Conservation (phyloP, 257 asterid species). For the Euphrasia confusa region DNA sequence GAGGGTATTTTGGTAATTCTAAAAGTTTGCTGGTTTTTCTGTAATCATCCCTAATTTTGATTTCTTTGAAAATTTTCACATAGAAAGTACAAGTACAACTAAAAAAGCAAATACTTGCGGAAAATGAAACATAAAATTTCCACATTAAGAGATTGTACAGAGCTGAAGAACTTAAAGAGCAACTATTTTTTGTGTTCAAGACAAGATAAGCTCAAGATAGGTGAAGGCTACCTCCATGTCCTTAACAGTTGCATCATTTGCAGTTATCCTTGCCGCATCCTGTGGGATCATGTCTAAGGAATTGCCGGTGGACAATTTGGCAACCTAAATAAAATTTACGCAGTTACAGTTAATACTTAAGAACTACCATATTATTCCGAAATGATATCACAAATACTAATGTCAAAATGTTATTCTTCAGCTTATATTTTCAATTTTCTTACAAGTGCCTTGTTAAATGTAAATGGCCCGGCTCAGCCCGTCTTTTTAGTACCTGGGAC, state of each 20-base stretch:
- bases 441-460: neutral
- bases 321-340: conserved; percentile 43
- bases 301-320: conserved; percentile 92
- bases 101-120: neutral
- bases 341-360: neutral
- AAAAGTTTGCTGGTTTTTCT: neutral
- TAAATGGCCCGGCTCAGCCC: too few species aligned
- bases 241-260: conserved; percentile 80
- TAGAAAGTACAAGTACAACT: neutral
- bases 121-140: neutral
- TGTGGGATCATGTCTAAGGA: conserved; percentile 81
- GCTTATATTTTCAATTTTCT: neutral
- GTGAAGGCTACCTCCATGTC: conserved; percentile 81
- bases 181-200: neutral
- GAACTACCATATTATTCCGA: neutral
- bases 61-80: neutral
- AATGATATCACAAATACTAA: neutral
- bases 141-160: neutral
- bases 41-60: neutral
- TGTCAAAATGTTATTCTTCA: neutral
- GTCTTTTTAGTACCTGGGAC: too few species aligned
- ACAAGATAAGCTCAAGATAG: conserved; percentile 10
- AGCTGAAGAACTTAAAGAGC: neutral
- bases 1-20: too few species aligned
- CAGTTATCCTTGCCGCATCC: conserved; percentile 71